Percentiles rank a stretch among this genome's conserved stretches.
phyloP scores from a whole-genome alignment of 2,329 filamentous ascomycete genomes.

The Sclerotinia subarctica region DNA sequence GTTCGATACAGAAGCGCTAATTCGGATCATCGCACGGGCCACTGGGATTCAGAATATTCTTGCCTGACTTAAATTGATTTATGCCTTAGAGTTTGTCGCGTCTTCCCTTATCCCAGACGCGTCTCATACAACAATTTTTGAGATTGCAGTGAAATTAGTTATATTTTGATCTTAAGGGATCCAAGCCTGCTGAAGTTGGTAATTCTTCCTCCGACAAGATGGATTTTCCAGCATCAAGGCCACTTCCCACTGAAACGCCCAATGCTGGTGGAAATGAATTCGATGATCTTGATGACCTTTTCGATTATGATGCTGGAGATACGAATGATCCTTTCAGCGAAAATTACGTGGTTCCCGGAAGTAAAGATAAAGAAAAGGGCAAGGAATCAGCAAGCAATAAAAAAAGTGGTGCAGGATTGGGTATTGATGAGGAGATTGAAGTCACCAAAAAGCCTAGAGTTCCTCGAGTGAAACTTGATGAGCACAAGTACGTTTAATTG shows the following conservation, averaged over 20 bases:
- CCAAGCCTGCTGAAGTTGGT: background rate
- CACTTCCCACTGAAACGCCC: slow-evolving; percentile 32
- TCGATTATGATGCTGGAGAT: slow-evolving; percentile 68
- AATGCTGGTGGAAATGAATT: slow-evolving; percentile 46
- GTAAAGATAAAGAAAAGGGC: slow-evolving; percentile 42
- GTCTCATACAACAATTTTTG: background rate
- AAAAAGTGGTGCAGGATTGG: slow-evolving; percentile 57
- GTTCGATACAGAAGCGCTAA: slow-evolving; percentile 22
- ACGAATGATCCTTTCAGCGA: slow-evolving; percentile 34
- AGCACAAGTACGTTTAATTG: slow-evolving; percentile 55
- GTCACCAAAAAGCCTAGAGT: slow-evolving; percentile 68
- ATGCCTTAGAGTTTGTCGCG: slow-evolving; percentile 14
- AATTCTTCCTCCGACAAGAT: background rate
- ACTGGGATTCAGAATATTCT: background rate
- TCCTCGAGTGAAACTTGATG: slow-evolving; percentile 83
- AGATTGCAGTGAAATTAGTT: background rate
- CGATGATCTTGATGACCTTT: slow-evolving; percentile 55
- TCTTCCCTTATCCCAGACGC: slow-evolving; percentile 17
- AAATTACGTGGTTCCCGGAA: slow-evolving; percentile 27
- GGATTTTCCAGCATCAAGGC: slow-evolving; percentile 6
- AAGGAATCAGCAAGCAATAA: slow-evolving; percentile 40
- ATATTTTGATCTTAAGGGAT: background rate
- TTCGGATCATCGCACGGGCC: slow-evolving; percentile 13
- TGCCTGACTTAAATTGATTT: slow-evolving; percentile 20
- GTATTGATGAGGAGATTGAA: slow-evolving; percentile 83